Conservation (phyloP, 106 monocot genomes). For the Dendrobium huoshanense region DNA sequence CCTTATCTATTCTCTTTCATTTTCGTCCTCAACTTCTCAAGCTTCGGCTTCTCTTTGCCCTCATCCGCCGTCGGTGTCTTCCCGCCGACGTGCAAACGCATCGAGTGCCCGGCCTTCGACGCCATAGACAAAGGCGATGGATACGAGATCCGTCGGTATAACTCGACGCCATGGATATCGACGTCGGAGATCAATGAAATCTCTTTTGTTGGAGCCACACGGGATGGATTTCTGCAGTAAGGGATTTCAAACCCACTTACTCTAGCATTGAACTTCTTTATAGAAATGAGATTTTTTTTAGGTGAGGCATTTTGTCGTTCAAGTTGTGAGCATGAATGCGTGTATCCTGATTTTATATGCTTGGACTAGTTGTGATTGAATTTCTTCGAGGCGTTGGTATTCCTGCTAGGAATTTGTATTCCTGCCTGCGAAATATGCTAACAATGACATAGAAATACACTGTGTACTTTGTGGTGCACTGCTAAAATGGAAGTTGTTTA, state of each 20-base stretch:
- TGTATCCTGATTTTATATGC: background rate
- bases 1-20: conserved; percentile 9
- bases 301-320: conserved; percentile 4
- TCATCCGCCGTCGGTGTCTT: conserved; percentile 3
- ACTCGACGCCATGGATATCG: conserved; percentile 51
- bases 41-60: background rate
- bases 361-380: background rate
- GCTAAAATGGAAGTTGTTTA: background rate
- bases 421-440: background rate
- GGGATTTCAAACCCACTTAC: conserved; percentile 4
- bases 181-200: conserved; percentile 54
- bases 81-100: conserved; percentile 62
- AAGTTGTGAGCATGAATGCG: conserved; percentile 4
- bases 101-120: conserved; percentile 75
- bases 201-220: conserved; percentile 67
- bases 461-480: background rate
- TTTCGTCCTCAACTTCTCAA: conserved; percentile 1
- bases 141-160: conserved; percentile 81
- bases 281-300: background rate
- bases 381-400: background rate
- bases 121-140: conserved; percentile 54
- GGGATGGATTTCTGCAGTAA: conserved; percentile 62
- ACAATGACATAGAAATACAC: background rate
- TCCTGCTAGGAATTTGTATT: background rate
- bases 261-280: background rate